phyloP scores from a whole-genome alignment of 2,329 filamentous ascomycete species.

The Escovopsis sp. region DNA sequence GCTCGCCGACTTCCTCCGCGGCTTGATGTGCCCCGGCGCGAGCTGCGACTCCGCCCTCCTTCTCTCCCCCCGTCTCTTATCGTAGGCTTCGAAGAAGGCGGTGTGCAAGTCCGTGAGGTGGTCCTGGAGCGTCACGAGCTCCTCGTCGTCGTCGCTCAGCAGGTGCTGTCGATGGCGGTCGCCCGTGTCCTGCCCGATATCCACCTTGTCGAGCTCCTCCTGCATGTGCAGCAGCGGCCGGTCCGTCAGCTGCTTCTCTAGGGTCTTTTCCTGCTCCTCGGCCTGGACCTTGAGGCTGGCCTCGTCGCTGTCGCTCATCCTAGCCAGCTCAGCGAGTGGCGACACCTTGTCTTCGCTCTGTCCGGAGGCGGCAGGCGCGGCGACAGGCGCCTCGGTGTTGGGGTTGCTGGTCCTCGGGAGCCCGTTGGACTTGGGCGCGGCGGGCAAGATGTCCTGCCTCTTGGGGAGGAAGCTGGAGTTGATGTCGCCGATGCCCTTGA shows the following conservation, averaged over 20 bases:
- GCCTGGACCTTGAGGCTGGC: constrained; percentile 57
- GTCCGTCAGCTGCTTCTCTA: constrained; percentile 80
- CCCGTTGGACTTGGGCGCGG: constrained; percentile 12
- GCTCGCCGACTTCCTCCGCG: constrained; percentile 15
- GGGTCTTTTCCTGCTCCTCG: constrained; percentile 70
- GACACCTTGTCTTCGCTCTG: constrained; percentile 15
- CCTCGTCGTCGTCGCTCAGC: constrained; percentile 74
- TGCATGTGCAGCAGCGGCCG: constrained; percentile 85
- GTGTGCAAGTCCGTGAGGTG: constrained; percentile 63
- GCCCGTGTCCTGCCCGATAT: constrained; percentile 22
- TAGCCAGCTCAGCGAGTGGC: constrained; percentile 60
- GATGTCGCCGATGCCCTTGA: constrained; percentile 95
- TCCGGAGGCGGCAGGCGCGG: not conserved
- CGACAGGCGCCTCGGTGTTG: not conserved
- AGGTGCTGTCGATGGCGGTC: constrained; percentile 51
- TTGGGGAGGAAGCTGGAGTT: constrained; percentile 95
- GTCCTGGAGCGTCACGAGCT: constrained; percentile 61
- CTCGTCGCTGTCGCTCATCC: constrained; percentile 56
- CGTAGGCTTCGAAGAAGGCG: constrained; percentile 73
- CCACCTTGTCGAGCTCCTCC: constrained; percentile 73
- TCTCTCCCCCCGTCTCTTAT: constrained; percentile 31
- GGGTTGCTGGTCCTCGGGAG: constrained; percentile 3
- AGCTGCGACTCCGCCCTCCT: constrained; percentile 20
- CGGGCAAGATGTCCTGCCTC: constrained; percentile 37
- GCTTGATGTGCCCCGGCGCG: constrained; percentile 17